A percentile compares a stretch with the other conserved stretches of the same genome.
Conservation (phyloP, 345 rosid genomes). For the Eucalyptus cloeziana region DNA sequence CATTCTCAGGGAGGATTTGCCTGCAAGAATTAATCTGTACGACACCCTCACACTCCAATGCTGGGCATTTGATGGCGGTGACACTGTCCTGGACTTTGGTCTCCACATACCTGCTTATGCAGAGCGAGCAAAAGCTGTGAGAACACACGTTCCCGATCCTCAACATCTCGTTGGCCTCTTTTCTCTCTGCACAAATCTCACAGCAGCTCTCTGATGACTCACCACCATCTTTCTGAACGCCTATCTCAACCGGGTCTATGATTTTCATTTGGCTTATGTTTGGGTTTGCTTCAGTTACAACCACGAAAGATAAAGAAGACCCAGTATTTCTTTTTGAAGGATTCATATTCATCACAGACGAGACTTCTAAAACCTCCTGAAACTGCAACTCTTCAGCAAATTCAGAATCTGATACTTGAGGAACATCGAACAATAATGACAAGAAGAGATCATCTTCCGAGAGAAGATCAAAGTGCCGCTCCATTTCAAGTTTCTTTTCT, state of each 20-base stretch:
- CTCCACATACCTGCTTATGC: constrained; percentile 28
- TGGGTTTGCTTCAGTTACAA: background rate
- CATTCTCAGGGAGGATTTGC: constrained; percentile 18
- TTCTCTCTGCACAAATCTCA: constrained; percentile 39
- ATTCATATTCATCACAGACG: background rate
- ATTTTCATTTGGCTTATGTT: background rate
- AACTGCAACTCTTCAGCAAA: background rate
- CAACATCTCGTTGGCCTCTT: constrained; percentile 24
- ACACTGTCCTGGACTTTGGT: constrained; percentile 10
- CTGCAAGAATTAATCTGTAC: constrained; percentile 33
- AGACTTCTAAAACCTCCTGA: background rate
- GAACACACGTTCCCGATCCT: constrained; percentile 1
- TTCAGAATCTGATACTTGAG: background rate
- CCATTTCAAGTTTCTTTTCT: background rate
- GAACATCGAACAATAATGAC: background rate
- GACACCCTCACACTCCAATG: constrained; percentile 10
- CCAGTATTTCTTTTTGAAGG: background rate
- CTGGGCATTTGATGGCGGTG: background rate
- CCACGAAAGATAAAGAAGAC: background rate
- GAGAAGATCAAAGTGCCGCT: background rate
- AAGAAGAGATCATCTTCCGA: background rate
- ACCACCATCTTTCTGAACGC: background rate
- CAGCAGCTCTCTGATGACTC: constrained; percentile 21
- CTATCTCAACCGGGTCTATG: background rate
- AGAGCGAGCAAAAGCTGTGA: constrained; percentile 38